Evolutionary conservation across 129 eudicot genomes (phyloP).

Genomic region (Helianthus tuberosus): DNA sequence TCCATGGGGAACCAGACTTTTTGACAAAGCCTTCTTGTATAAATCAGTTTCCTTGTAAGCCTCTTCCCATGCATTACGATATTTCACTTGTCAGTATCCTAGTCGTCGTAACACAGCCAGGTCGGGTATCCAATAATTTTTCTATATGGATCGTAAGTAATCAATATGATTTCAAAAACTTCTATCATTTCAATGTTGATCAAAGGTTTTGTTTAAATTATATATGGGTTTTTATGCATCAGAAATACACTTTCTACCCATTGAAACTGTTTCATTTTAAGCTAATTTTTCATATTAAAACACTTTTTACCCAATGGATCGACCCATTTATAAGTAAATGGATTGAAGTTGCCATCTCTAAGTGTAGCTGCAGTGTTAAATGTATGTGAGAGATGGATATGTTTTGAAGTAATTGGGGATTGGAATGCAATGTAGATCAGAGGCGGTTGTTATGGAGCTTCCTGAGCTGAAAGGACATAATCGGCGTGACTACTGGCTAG

Average conservation of each 20-base stretch:
- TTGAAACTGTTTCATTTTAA: neutral
- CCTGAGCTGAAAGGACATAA: conserved; percentile 95
- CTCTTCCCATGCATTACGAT: neutral
- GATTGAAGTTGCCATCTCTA: neutral
- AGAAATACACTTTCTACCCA: neutral
- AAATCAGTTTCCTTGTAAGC: conserved; percentile 78
- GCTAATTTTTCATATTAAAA: neutral
- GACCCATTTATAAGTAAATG: neutral
- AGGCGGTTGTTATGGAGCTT: conserved; percentile 86
- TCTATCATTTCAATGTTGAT: neutral
- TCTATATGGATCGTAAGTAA: neutral
- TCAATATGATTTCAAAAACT: neutral
- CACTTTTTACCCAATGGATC: neutral
- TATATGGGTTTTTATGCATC: neutral
- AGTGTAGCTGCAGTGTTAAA: neutral
- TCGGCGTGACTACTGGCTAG: conserved; percentile 96
- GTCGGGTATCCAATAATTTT: neutral
- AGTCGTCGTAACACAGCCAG: neutral
- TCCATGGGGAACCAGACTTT: conserved; percentile 96
- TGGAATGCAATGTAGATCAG: conserved; percentile 60
- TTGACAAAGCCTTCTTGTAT: conserved; percentile 82
- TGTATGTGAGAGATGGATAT: neutral
- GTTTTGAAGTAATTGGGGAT: conserved; percentile 25
- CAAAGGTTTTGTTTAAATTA: neutral
- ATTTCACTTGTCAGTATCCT: neutral